Base-by-base conservation (phyloP, 2,329 filamentous ascomycete genomes). In the Triangularia setosa region DNA sequence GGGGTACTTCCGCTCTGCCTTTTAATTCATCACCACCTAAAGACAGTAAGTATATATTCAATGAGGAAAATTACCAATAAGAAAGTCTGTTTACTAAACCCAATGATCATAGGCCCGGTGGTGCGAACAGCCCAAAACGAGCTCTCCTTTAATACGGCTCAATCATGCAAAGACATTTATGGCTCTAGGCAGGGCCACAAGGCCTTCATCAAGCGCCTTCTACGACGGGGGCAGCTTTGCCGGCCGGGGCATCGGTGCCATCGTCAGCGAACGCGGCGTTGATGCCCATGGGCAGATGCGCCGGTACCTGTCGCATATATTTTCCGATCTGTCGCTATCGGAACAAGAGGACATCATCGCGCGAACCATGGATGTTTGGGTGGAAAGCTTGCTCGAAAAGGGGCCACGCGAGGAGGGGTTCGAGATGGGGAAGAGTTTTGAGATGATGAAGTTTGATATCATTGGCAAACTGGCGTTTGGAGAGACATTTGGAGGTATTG, bases 121-220 rank as follows among this genome's bases (percentile, higher is more conserved):
- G 79, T 81, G 23, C 75, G 79, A 8, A 66, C 79, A 35, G 73
- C 73, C 5, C 79, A 79, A 1, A 72, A 77, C 60, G 77, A 79
- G 64, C 72, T 81, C 3, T 75, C 75, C 1, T 80, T 77, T 69
- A 74, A 71, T 60, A 58, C 69, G 23, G 68, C 71, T 2, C 64
- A 72, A 8, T 70, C 72, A 0, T 83, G 78, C 73, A 69, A 67
- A 2, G 69, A 74, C 23, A 72, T 76, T 1, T 76, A 69, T 60
- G 71, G 69, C 30, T 72, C 72, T 53, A 64, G 65, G 8, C 60
- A n/a, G 9, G 58, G 58, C 1, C 60, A 44, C 24, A 63, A 66
- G 14, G 30, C 60, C 18, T 71, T 71, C 64, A 54, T 70, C n/a
- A 72, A 73, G 55, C 65, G 71, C 27, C 21, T 72, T 71, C 62